Conservation (phyloP, 768 basidiomycete genomes). For the Pisolithus albus region DNA sequence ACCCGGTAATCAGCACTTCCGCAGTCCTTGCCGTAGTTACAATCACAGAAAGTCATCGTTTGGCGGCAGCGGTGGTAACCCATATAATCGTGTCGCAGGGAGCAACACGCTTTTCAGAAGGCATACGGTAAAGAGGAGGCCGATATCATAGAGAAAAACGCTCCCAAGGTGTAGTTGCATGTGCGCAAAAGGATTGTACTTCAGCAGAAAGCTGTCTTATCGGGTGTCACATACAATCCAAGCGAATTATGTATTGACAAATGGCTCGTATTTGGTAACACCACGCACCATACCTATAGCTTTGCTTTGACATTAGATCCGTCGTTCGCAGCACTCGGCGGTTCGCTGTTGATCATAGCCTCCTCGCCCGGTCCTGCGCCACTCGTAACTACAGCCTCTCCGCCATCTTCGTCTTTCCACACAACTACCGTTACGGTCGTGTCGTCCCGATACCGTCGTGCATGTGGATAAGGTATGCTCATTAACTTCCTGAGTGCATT, state of each 20-base stretch:
- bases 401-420: conserved; percentile 60
- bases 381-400: conserved; percentile 27
- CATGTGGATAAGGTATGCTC: conserved; percentile 78
- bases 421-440: conserved; percentile 79
- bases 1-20: conserved; percentile 9
- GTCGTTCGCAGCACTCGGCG: not conserved
- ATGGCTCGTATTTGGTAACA: not conserved
- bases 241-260: no score
- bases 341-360: not conserved
- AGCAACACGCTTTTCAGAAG: conserved; percentile 27
- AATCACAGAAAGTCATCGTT: conserved; percentile 24
- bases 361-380: not conserved
- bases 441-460: conserved; percentile 77
- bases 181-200: no score
- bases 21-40: not conserved
- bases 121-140: conserved; percentile 13
- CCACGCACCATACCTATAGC: conserved; percentile 30
- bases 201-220: no score
- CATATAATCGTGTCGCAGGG: conserved; percentile 29
- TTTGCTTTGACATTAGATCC: conserved; percentile 37
- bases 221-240: no score
- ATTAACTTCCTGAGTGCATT: conserved; percentile 49
- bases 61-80: conserved; percentile 27
- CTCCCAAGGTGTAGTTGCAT: no score
- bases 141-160: no score